Evolutionary conservation across 2,329 filamentous ascomycete species (phyloP), one percentile per base, ranked within the genome.

Genomic region (Apiospora phragmitis): DNA sequence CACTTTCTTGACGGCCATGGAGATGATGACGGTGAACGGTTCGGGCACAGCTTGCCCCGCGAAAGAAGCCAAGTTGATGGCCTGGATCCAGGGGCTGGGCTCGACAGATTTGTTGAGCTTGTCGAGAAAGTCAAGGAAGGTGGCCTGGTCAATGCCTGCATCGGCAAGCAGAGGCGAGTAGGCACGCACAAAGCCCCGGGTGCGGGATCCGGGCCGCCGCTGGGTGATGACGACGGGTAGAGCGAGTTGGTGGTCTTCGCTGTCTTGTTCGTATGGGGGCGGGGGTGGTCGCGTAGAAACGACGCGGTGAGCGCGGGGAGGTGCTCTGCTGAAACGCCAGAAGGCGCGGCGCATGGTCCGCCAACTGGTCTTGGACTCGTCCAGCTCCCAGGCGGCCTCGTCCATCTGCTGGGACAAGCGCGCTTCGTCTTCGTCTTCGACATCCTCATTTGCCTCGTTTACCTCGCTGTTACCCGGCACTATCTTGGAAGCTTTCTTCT

Each of bases 141-240:
- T 79, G 9, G 78, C 73, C 75, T 85, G 78, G 67, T 82, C 79
- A 73, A 86, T 83, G 51, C 81, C 83, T 18, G 75, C 74, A 18
- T 80, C 73, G 11, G 76, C 75, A 0, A 86, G 78, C 1, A 81
- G 76, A 0, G 84, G 84, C 0, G 83, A 79, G 72, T 85, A 86
- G 1, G 83, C 84, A 11, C 81, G 79, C 5, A 85, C 77, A 72
- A 85, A 85, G 0, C 84, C 84, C 26, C 83, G 77, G 1, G 73
- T 72, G 66, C 81, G 82, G 38, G 79, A 78, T 2, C 79, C 76
- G 0, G 84, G 83, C 3, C 84, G 79, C 0, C 83, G 78, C 71
- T 86, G 84, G 0, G 84, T 83, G 1, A 86, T 76, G 38, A 85
- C 80, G 26, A 86, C 81, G 1, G 83, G 83, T 29, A 72, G 42